Conservation (phyloP, 176 grass and related monocot species). For the Pharus latifolius region DNA sequence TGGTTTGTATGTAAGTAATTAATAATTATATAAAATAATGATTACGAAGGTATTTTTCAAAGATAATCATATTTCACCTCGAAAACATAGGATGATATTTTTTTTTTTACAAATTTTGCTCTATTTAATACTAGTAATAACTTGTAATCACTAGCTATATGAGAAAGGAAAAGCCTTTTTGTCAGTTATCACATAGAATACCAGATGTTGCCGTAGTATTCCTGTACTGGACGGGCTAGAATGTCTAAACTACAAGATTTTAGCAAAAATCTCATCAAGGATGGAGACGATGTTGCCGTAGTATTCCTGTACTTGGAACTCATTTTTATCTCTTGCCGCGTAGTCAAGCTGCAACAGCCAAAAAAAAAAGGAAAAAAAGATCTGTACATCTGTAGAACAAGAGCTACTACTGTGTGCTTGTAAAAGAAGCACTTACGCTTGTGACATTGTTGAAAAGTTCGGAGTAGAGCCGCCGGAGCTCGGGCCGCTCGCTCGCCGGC, state of each 20-base stretch:
- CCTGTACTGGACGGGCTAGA: background rate
- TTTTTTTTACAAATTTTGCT: too few relatives aligned
- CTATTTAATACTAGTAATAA: too few relatives aligned
- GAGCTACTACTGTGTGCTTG: background rate
- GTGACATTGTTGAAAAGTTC: constrained; percentile 74
- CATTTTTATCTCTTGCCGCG: constrained; percentile 53
- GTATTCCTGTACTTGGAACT: constrained; percentile 34
- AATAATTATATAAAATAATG: too few relatives aligned
- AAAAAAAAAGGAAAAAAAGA: too few relatives aligned
- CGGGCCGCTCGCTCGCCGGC: constrained; percentile 25
- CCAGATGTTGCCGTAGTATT: too few relatives aligned
- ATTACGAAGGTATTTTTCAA: too few relatives aligned
- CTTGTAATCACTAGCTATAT: constrained; percentile 16
- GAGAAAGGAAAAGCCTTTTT: constrained; percentile 23
- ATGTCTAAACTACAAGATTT: constrained; percentile 32
- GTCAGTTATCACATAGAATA: constrained; percentile 10
- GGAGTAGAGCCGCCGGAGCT: constrained; percentile 71
- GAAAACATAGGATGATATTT: too few relatives aligned
- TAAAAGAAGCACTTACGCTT: constrained; percentile 9
- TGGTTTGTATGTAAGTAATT: too few relatives aligned
- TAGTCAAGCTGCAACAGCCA: constrained; percentile 74
- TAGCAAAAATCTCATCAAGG: constrained; percentile 52
- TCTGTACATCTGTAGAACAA: background rate
- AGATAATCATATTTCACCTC: too few relatives aligned
- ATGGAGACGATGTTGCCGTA: constrained; percentile 46